Evolutionary conservation across 805 yeast genomes (phyloP), one percentile per base, ranked within the genome.

Genomic region (Candida khao-thaluensis): DNA sequence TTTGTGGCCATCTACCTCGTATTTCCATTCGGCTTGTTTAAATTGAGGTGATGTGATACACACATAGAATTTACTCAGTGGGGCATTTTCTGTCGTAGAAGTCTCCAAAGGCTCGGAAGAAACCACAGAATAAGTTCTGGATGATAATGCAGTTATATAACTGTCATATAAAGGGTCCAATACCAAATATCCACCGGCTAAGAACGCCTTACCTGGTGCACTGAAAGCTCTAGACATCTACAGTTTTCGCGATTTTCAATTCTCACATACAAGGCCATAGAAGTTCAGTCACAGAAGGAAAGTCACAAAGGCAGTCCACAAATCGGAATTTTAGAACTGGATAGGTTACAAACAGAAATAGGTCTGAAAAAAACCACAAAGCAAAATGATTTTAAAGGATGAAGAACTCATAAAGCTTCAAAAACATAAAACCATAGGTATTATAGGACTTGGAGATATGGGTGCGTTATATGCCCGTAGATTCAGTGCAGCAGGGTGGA

Each of bases 391-490:
- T n/a, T 28, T 43, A 8, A 16, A 38, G 10, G 40, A 43, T 16
- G 48, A 45, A 3, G 45, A 48, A 35, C 30, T 47, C 5, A 30
- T 21, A 5, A 21, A 34, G 14, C 48, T 51, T 17, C 37, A 57
- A 37, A n/a, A 39, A 10, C 47, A 67, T 15, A 83, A 82, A 56
- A 70, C 69, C 15, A 76, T 93, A 32, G 99, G 99, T 2, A 85
- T 93, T 47, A 90, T 93, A 43, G 99, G 99, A 2, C 74, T 91
- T 24, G 99, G 99, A 21, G 98, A 91, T 59, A 93, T 93, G 99
- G 99, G 99, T 6, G 66, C 77, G 25, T 64, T 93, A 52, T 93
- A 93, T 55, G 97, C 98, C 41, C 69, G 73, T 15, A 64, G 82
- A 38, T 82, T 93, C 52, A 71, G 86, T 20, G 72, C 74, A 37